Base-by-base conservation (phyloP, 2,329 filamentous ascomycete species). In the Curvularia lunata region DNA sequence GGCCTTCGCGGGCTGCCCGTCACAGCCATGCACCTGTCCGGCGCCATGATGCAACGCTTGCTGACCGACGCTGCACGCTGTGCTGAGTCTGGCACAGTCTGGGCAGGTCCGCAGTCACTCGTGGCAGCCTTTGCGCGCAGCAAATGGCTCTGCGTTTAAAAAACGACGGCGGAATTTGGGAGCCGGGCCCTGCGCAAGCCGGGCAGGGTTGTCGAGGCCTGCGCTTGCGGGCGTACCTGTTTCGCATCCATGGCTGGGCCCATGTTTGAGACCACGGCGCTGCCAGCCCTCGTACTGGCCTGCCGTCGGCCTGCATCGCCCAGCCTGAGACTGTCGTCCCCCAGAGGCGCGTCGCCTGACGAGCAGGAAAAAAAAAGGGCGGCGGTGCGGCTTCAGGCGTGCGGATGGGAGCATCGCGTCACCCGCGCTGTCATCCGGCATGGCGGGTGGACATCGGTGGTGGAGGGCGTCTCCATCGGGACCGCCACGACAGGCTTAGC, bases 71-170 rank as follows among this genome's bases (percentile, higher is more conserved):
- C 51, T 62, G 62, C 56, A 62, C 58, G 53, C 48, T 47, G 61
- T 68, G 68, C 65, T 66, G 67, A 60, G 68, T 61, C 60, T 64
- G 63, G 65, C 68, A 56, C 63, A 59, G 65, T 55, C 68, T 67
- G 64, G 64, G 58, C 64, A 65, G 61, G 59, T 65, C 61, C 62
- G 66, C 61, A 61, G 43, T 64, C 61, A 60, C 67, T 66, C 66
- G 68, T 71, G 70, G 68, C 68, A 68, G 67, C 52, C 53, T 28
- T 28, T 59, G 60, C 62, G 53, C 40, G 48, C 58, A 69, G 64
- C 70, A 69, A 71, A 73, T 71, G 58, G 64, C 63, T 65, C 52
- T 66, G 67, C 69, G 71, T 72, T 68, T 70, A 68, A 64, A 72
- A 69, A 70, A 69, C 65, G 63, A 65, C 63, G 56, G 61, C 67